Evolutionary conservation across 176 grass and related monocot genomes (phyloP).

Genomic region (Ampelocalamus luodianensis): DNA sequence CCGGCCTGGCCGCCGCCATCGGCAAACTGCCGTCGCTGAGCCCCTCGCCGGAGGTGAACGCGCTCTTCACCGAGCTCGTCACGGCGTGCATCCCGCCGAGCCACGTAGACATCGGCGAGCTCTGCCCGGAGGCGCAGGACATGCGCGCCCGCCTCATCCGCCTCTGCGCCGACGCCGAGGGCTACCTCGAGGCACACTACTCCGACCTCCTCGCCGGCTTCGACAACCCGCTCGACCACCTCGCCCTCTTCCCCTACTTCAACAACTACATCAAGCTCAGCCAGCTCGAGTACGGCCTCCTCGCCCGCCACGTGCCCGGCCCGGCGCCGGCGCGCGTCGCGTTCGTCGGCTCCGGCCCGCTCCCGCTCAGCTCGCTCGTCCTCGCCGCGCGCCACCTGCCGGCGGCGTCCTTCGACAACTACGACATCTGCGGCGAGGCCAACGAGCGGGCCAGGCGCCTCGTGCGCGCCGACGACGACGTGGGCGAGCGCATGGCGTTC

Average conservation of each 20-base stretch:
- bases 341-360: conserved; percentile 72
- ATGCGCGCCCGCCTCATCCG: conserved; percentile 68
- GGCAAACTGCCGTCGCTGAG: conserved; percentile 59
- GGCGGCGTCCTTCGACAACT: conserved; percentile 53
- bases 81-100: conserved; percentile 67
- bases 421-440: conserved; percentile 58
- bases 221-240: conserved; percentile 72
- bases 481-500: conserved; percentile 63
- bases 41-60: conserved; percentile 71
- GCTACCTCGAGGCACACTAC: conserved; percentile 78
- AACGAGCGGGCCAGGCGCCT: conserved; percentile 66
- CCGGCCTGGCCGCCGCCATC: conserved; percentile 48
- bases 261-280: conserved; percentile 82
- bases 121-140: conserved; percentile 54
- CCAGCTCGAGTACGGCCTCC: conserved; percentile 68
- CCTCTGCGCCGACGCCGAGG: conserved; percentile 70
- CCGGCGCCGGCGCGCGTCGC: conserved; percentile 56
- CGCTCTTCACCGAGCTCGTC: conserved; percentile 81
- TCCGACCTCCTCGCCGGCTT: conserved; percentile 71
- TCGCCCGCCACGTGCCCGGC: conserved; percentile 48
- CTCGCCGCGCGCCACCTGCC: conserved; percentile 56
- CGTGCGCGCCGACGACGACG: conserved; percentile 47
- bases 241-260: conserved; percentile 74
- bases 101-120: conserved; percentile 59
- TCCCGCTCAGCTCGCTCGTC: conserved; percentile 67